These are phyloP conservation scores for Globisporangium canariense DNA, from an alignment of 352 stramenopile species.

Conservation along the genomic window DNA sequence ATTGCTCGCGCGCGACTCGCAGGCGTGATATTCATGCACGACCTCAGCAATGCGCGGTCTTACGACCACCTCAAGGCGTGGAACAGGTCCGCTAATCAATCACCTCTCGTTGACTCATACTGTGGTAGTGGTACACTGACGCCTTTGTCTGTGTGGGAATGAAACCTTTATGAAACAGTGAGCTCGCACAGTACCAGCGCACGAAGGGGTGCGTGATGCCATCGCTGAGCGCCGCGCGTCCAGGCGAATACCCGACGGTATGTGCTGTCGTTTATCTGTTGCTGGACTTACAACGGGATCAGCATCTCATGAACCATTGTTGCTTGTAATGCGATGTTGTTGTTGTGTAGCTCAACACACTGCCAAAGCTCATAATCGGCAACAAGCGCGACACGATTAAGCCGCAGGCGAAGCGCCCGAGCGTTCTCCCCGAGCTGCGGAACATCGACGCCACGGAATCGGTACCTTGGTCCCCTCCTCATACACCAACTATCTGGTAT, in stretches of 20 bases:
- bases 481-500: neutral
- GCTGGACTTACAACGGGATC: neutral
- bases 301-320: neutral
- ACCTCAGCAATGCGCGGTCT: constrained; percentile 72
- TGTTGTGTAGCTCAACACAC: constrained; percentile 26
- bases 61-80: constrained; percentile 69
- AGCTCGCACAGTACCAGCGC: constrained; percentile 46
- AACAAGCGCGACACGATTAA: constrained; percentile 70
- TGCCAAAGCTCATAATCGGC: constrained; percentile 80
- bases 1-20: neutral
- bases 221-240: constrained; percentile 17
- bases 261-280: neutral
- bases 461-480: constrained; percentile 23
- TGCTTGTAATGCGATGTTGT: neutral
- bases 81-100: constrained; percentile 23
- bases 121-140: neutral
- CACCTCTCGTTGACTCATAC: neutral
- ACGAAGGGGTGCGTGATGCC: constrained; percentile 57
- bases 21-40: constrained; percentile 79
- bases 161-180: constrained; percentile 14
- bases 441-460: constrained; percentile 52
- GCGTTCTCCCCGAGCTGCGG: constrained; percentile 36
- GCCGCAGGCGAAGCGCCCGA: constrained; percentile 27
- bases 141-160: neutral
- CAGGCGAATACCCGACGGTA: constrained; percentile 40